Percentiles rank a stretch among this genome's conserved stretches.
Evolutionary conservation across 345 rosid genomes (phyloP).

Genomic region (Microcos paniculata): DNA sequence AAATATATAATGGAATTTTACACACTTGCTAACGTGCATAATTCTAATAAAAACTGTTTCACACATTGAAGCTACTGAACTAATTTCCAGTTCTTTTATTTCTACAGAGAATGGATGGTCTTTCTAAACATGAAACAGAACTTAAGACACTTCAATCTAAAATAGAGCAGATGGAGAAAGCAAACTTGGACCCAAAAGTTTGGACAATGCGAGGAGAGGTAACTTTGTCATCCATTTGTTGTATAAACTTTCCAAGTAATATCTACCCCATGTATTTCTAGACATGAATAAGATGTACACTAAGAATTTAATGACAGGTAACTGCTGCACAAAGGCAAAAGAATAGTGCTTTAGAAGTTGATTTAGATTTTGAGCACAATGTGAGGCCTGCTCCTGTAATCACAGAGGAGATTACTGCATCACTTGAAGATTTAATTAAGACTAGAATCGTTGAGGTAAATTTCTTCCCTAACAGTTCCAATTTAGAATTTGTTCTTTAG

Average conservation of each 20-base stretch:
- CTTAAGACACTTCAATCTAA: constrained; percentile 54
- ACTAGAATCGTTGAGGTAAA: constrained; percentile 72
- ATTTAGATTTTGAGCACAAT: constrained; percentile 94
- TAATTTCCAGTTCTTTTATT: constrained; percentile 15
- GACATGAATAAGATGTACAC: background rate
- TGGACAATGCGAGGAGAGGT: constrained; percentile 99
- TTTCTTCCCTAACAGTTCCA: background rate
- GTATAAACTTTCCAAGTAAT: background rate
- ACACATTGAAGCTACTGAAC: background rate
- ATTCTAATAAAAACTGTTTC: background rate
- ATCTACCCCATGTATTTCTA: background rate
- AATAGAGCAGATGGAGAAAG: constrained; percentile 80
- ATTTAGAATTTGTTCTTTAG: background rate
- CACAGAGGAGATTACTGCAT: constrained; percentile 88
- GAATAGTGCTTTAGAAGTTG: constrained; percentile 95
- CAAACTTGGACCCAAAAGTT: constrained; percentile 78
- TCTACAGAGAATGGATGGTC: constrained; percentile 45
- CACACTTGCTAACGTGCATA: background rate
- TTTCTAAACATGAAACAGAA: constrained; percentile 82
- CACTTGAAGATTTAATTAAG: constrained; percentile 84
- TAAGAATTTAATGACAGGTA: constrained; percentile 43
- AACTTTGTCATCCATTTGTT: constrained; percentile 7
- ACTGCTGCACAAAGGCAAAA: constrained; percentile 86
- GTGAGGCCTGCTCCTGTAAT: constrained; percentile 90
- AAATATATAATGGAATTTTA: background rate